Conservation (phyloP, 2,329 filamentous ascomycete species). For the Emydomyces testavorans region DNA sequence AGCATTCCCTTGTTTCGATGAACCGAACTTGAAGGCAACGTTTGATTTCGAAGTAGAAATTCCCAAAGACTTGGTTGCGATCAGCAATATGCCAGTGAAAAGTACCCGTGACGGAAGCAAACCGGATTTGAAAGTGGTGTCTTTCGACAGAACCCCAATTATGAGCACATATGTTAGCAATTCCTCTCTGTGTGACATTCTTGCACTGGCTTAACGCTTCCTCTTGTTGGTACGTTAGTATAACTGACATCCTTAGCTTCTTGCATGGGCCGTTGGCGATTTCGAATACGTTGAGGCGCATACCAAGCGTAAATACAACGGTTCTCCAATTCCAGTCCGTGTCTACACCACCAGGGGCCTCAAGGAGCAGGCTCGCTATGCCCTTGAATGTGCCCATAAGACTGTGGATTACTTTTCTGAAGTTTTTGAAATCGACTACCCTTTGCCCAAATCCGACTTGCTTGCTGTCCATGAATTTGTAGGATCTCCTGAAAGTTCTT, state of each 20-base stretch:
- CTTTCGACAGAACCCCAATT: constrained; percentile 71
- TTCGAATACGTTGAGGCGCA: constrained; percentile 93
- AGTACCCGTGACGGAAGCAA: constrained; percentile 57
- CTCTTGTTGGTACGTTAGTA: background rate
- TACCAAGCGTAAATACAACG: constrained; percentile 81
- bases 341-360: constrained; percentile 95
- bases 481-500: constrained; percentile 26
- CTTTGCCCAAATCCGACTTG: constrained; percentile 81
- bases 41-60: constrained; percentile 92
- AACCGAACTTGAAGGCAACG: constrained; percentile 91
- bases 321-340: constrained; percentile 79
- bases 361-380: constrained; percentile 81
- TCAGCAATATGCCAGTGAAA: constrained; percentile 94
- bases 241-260: constrained; percentile 57
- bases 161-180: constrained; percentile 68
- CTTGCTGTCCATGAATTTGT: constrained; percentile 90
- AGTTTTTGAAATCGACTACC: constrained; percentile 84
- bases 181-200: background rate
- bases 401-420: constrained; percentile 96
- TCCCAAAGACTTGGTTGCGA: constrained; percentile 71
- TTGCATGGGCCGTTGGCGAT: constrained; percentile 91
- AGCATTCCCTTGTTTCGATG: constrained; percentile 96
- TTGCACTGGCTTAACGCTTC: background rate
- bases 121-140: constrained; percentile 51
- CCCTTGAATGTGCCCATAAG: constrained; percentile 80